A percentile compares a stretch with the other conserved stretches of the same genome.
These are phyloP conservation scores for Ogataea ramenticola DNA, from an alignment of 805 yeast genomes.

Conservation along the genomic window DNA sequence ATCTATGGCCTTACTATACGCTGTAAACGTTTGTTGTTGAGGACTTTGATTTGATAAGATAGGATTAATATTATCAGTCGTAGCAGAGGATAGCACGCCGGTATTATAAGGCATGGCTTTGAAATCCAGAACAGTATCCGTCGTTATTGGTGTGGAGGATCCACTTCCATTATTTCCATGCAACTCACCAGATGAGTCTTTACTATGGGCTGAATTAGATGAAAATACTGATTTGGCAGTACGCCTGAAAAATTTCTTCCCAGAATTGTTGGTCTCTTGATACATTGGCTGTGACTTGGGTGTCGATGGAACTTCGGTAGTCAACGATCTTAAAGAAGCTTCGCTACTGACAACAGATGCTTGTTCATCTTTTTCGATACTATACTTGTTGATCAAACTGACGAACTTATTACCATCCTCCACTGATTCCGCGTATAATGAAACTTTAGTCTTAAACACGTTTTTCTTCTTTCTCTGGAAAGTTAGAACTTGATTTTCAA, in stretches of 20 bases:
- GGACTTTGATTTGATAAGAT: neutral
- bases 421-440: constrained; percentile 72
- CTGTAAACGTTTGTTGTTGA: neutral
- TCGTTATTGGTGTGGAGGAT: constrained; percentile 1
- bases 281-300: neutral
- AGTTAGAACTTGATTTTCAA: constrained; percentile 19
- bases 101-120: constrained; percentile 26
- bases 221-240: neutral
- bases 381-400: neutral
- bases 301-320: neutral
- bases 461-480: constrained; percentile 23
- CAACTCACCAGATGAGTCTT: neutral
- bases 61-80: neutral
- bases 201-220: neutral
- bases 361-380: constrained; percentile 6
- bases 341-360: constrained; percentile 4
- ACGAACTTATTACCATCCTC: constrained; percentile 38
- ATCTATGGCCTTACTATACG: constrained; percentile 1
- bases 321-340: neutral
- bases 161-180: neutral
- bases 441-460: constrained; percentile 22
- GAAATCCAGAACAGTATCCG: constrained; percentile 19
- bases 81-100: neutral
- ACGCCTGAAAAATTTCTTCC: neutral
- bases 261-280: neutral